A percentile compares a stretch with the other conserved stretches of the same genome.
Evolutionary conservation across 208 protist species (phyloP).

Genomic region (Acanthamoeba royreba): DNA sequence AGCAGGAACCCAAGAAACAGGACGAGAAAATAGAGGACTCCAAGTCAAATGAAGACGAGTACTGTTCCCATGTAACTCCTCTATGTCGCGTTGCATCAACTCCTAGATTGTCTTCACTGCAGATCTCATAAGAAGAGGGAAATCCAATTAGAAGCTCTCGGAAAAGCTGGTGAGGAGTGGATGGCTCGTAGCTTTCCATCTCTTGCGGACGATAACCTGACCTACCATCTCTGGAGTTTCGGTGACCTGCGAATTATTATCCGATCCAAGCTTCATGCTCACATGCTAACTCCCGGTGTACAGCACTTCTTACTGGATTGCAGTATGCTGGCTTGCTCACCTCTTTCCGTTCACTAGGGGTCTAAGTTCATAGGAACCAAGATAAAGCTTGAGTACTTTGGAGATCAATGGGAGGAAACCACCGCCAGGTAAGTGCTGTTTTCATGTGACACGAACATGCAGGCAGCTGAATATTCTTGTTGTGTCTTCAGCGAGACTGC

Average conservation of each 20-base stretch:
- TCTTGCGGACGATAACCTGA: conserved; percentile 4
- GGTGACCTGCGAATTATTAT: not conserved
- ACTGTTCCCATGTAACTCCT: not conserved
- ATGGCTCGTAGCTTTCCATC: conserved; percentile 3
- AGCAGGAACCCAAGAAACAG: not conserved
- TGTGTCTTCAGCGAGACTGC: conserved; percentile 45
- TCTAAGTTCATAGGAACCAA: not conserved
- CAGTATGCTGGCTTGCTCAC: not conserved
- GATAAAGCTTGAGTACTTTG: conserved; percentile 27
- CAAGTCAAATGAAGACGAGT: not conserved
- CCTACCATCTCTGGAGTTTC: conserved; percentile 26
- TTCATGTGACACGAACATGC: no score
- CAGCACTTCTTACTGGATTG: not conserved
- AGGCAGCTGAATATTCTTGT: no score
- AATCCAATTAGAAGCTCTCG: not conserved
- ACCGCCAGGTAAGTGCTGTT: no score
- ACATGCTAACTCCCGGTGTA: not conserved
- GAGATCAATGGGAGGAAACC: conserved; percentile 6
- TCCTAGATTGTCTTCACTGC: no score
- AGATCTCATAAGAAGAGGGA: not conserved
- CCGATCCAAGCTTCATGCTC: conserved; percentile 5
- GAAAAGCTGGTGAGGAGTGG: not conserved
- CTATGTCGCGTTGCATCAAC: not conserved
- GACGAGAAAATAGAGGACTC: no score
- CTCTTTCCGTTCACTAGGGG: not conserved